A percentile compares a stretch with the other conserved stretches of the same genome.
phyloP scores from a whole-genome alignment of 192 early-diverging fungal species.

The Rhizophagus prolifer region DNA sequence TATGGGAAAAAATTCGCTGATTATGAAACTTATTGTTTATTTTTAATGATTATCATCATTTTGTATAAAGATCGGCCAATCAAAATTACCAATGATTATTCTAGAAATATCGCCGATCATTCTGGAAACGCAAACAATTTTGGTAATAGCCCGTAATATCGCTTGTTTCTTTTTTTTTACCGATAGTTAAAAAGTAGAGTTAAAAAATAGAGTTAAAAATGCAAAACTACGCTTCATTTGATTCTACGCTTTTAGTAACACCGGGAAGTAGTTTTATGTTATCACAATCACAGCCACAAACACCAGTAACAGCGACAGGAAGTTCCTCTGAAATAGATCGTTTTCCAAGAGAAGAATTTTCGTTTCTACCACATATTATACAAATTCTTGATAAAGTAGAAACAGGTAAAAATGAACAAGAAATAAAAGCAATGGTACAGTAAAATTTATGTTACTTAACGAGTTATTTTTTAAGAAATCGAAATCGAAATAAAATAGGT shows the following conservation, averaged over 20 bases:
- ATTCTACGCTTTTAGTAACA: neutral
- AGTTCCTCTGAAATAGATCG: neutral
- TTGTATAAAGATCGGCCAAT: too few relatives aligned
- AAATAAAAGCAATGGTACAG: conserved; percentile 6
- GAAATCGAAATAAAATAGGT: neutral
- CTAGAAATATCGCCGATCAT: too few relatives aligned
- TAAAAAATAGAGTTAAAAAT: too few relatives aligned
- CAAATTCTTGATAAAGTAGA: conserved; percentile 17
- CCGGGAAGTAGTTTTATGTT: neutral
- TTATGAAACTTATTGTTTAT: too few relatives aligned
- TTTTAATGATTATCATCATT: too few relatives aligned
- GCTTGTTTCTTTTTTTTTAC: too few relatives aligned
- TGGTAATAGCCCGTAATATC: too few relatives aligned
- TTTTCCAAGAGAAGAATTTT: conserved; percentile 19
- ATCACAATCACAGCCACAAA: neutral
- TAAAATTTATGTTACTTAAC: neutral
- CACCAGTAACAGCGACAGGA: neutral
- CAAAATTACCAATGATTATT: too few relatives aligned
- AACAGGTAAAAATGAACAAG: conserved; percentile 6
- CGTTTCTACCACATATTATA: conserved; percentile 7
- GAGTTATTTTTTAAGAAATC: neutral
- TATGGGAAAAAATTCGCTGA: too few relatives aligned
- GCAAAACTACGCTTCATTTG: neutral
- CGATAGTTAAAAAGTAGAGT: neutral
- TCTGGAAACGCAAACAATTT: too few relatives aligned